These are phyloP conservation scores for Paraconiothyrium brasiliense DNA, from an alignment of 2,329 filamentous ascomycete species.

Conservation along the genomic window DNA sequence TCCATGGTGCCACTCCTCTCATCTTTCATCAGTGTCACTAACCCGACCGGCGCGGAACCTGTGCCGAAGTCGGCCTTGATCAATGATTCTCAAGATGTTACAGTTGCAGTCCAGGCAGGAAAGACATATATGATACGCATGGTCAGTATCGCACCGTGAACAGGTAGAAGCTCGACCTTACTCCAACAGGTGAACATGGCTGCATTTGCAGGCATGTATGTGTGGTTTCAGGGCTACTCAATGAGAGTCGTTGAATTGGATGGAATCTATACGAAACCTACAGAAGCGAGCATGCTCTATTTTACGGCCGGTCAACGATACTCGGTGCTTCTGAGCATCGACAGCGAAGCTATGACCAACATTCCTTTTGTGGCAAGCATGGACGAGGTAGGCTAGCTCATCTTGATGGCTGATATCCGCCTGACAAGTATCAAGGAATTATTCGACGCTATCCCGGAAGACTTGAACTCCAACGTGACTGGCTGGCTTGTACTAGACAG, in stretches of 20 bases:
- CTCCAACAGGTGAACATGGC: conserved; percentile 67
- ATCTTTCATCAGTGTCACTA: conserved; percentile 58
- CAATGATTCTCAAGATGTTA: conserved; percentile 66
- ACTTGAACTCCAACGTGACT: conserved; percentile 71
- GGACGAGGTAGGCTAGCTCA: conserved; percentile 49
- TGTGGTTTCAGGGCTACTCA: conserved; percentile 73
- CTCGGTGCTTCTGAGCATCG: conserved; percentile 70
- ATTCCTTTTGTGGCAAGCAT: conserved; percentile 69
- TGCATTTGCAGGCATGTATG: conserved; percentile 74
- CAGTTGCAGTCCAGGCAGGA: conserved; percentile 58
- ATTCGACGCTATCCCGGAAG: conserved; percentile 73
- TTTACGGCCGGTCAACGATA: conserved; percentile 76
- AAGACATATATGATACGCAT: conserved; percentile 72
- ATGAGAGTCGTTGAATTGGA: conserved; percentile 75
- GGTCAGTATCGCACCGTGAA: neutral
- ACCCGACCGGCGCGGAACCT: conserved; percentile 70
- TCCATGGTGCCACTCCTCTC: conserved; percentile 56
- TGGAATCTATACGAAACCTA: conserved; percentile 71
- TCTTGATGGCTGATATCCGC: conserved; percentile 16
- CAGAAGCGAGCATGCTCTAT: conserved; percentile 67
- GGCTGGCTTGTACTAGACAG: conserved; percentile 66
- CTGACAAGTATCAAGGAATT: conserved; percentile 45
- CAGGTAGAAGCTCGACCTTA: neutral
- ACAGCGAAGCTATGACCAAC: conserved; percentile 61
- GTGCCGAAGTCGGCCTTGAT: conserved; percentile 72